A percentile compares a stretch with the other conserved stretches of the same genome.
These are phyloP conservation scores for Nasturtium officinale DNA, from an alignment of 345 rosid genomes.

Conservation along the genomic window DNA sequence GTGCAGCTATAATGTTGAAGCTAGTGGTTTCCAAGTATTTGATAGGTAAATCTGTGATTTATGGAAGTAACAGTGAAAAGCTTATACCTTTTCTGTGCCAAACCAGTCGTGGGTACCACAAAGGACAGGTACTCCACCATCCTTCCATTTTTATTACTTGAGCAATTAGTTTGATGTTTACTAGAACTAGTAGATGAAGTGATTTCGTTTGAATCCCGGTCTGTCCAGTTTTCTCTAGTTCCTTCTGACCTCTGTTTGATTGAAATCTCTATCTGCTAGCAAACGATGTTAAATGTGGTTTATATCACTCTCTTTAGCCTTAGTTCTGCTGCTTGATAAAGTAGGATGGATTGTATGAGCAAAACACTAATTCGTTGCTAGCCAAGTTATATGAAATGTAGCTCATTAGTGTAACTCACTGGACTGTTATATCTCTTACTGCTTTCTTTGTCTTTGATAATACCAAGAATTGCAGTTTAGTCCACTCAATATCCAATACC, in stretches of 20 bases:
- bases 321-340: conserved; percentile 7
- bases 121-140: conserved; percentile 49
- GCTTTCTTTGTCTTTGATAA: conserved; percentile 5
- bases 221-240: conserved; percentile 1
- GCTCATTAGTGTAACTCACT: not conserved
- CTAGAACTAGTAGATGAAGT: not conserved
- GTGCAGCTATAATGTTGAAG: conserved; percentile 51
- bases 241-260: not conserved
- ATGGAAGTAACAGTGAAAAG: conserved; percentile 43
- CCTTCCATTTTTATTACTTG: conserved; percentile 1
- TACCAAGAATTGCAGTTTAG: not conserved
- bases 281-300: not conserved
- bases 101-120: conserved; percentile 45
- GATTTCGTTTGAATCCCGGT: not conserved
- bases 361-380: not conserved
- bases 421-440: not conserved
- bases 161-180: not conserved
- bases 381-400: not conserved
- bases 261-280: not conserved
- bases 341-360: not conserved
- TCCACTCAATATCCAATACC: not conserved
- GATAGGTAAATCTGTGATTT: conserved; percentile 28
- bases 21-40: conserved; percentile 51
- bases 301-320: conserved; percentile 13
- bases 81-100: conserved; percentile 48